These are phyloP conservation scores for Cryptococcus sp. DNA, from an alignment of 1,284 basidiomycete genomes.

Conservation along the genomic window DNA sequence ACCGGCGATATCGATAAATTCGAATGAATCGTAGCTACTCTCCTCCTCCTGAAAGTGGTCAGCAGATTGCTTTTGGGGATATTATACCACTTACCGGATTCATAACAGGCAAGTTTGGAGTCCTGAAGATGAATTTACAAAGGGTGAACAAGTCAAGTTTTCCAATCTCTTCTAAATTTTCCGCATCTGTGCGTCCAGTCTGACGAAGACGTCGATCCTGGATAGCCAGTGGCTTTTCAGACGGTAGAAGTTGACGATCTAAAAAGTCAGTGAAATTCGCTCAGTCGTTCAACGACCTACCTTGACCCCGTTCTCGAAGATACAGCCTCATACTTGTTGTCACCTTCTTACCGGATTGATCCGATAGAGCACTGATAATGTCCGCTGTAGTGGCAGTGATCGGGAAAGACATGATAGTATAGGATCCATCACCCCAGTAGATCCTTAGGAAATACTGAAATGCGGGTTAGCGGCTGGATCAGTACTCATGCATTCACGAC, in stretches of 20 bases:
- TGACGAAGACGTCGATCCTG: slow-evolving; percentile 80
- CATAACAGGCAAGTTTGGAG: slow-evolving; percentile 54
- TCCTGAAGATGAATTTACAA: slow-evolving; percentile 72
- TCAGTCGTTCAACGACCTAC: slow-evolving; percentile 49
- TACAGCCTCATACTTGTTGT: slow-evolving; percentile 64
- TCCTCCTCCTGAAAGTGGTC: slow-evolving; percentile 57
- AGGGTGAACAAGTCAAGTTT: slow-evolving; percentile 80
- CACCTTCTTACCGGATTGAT: slow-evolving; percentile 56
- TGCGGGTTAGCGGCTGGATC: slow-evolving; percentile 3
- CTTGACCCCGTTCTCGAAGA: slow-evolving; percentile 75
- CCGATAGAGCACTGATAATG: slow-evolving; percentile 57
- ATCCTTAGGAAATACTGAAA: slow-evolving; percentile 59
- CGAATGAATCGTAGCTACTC: slow-evolving; percentile 67
- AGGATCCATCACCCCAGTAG: slow-evolving; percentile 70
- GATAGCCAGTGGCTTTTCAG: slow-evolving; percentile 80
- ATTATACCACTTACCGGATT: slow-evolving; percentile 53
- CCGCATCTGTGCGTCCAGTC: slow-evolving; percentile 81
- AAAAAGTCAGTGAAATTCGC: slow-evolving; percentile 7
- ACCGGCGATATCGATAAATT: slow-evolving; percentile 78
- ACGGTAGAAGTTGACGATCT: slow-evolving; percentile 76
- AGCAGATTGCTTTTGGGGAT: neutral
- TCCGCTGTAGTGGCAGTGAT: slow-evolving; percentile 66
- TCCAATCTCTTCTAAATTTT: slow-evolving; percentile 74
- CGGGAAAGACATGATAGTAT: slow-evolving; percentile 64
- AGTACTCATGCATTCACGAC: neutral